phyloP scores from a whole-genome alignment of 148 eudicot genomes.

The Fagopyrum tataricum region DNA sequence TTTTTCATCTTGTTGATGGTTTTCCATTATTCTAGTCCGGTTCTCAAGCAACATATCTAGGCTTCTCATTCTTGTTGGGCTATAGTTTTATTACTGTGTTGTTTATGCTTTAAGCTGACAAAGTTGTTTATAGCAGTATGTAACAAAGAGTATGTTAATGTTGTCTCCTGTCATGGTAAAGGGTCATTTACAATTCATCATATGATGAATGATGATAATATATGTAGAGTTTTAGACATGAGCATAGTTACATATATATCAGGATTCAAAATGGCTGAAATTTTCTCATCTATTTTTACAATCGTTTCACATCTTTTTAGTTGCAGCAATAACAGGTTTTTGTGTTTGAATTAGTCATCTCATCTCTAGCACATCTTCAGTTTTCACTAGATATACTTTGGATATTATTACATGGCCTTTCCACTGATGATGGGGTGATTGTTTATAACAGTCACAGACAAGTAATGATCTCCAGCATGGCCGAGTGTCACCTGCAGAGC shows the following conservation, averaged over 20 bases:
- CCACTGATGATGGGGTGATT: constrained; percentile 14
- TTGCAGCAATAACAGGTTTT: neutral
- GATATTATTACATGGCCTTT: neutral
- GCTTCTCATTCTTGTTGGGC: neutral
- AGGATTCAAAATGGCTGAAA: neutral
- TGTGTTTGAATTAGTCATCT: neutral
- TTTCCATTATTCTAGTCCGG: neutral
- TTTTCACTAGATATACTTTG: neutral
- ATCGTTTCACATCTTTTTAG: neutral
- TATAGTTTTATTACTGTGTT: neutral
- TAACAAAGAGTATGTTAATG: too few relatives aligned
- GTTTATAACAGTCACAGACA: constrained; percentile 30
- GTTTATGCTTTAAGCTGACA: neutral
- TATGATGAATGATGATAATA: neutral
- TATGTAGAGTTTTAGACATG: neutral
- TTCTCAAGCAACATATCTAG: neutral
- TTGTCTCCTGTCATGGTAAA: neutral
- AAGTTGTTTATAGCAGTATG: neutral
- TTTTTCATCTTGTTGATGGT: neutral
- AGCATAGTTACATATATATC: neutral
- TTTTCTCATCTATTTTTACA: neutral
- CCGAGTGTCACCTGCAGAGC: constrained; percentile 76
- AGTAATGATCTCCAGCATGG: constrained; percentile 71
- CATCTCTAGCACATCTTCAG: neutral
- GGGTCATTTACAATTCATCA: neutral